Conservation (phyloP, 1,284 basidiomycete species). For the Fomitopsis betulina region DNA sequence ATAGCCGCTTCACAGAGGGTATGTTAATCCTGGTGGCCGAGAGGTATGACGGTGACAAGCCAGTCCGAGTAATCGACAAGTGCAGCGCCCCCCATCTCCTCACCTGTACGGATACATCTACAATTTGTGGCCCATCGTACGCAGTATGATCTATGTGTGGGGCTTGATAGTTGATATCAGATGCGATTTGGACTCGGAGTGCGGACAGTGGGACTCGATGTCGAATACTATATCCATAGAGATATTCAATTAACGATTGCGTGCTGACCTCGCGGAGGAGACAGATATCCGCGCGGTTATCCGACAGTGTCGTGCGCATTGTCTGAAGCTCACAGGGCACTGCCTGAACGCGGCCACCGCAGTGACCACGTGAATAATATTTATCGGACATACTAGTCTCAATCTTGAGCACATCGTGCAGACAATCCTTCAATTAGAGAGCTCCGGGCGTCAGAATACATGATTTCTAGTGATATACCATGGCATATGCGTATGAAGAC, state of each 20-base stretch:
- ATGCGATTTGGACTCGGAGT: neutral
- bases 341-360: no score
- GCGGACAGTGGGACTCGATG: no score
- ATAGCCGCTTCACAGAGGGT: no score
- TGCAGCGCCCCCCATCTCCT: neutral
- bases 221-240: no score
- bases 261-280: neutral
- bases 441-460: no score
- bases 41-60: neutral
- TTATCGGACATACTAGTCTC: no score
- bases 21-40: neutral
- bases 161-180: neutral
- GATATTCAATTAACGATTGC: neutral
- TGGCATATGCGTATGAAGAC: no score
- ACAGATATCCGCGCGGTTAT: neutral
- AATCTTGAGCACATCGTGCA: no score
- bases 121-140: neutral
- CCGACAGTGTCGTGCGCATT: neutral
- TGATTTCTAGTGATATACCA: no score
- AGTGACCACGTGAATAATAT: no score
- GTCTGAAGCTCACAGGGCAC: no score
- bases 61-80: neutral
- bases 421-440: no score
- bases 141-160: neutral
- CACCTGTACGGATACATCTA: neutral